These are phyloP conservation scores for Exophiala phaeomuriformis DNA, from an alignment of 2,329 filamentous ascomycete genomes.

Conservation along the genomic window DNA sequence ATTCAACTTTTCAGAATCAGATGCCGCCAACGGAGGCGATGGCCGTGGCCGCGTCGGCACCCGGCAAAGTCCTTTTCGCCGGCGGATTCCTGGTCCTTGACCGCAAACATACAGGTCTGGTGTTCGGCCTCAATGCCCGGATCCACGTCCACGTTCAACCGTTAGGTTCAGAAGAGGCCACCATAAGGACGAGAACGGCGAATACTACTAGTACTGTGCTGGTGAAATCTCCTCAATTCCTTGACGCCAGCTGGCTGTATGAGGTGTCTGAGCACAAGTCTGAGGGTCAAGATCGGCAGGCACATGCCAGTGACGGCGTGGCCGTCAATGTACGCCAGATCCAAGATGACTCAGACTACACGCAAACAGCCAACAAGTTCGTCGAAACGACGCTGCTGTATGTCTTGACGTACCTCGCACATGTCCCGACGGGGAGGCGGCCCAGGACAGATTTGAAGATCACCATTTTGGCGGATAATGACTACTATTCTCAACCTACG, in stretches of 20 bases:
- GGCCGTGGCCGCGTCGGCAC: constrained; percentile 73
- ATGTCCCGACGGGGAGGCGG: constrained; percentile 49
- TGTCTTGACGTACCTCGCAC: constrained; percentile 68
- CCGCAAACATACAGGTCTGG: constrained; percentile 68
- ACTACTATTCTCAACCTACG: constrained; percentile 80
- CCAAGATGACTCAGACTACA: constrained; percentile 25
- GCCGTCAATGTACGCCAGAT: constrained; percentile 65
- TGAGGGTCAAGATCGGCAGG: constrained; percentile 31
- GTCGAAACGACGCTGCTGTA: constrained; percentile 88
- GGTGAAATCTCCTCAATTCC: constrained; percentile 87
- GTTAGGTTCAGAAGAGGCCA: constrained; percentile 26
- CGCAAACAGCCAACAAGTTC: constrained; percentile 61
- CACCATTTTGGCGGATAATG: constrained; percentile 86
- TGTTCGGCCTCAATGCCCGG: constrained; percentile 57
- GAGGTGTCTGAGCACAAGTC: constrained; percentile 63
- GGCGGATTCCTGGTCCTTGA: constrained; percentile 95
- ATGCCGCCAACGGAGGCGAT: constrained; percentile 32
- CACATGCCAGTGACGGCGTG: constrained; percentile 48
- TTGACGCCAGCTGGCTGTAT: constrained; percentile 81
- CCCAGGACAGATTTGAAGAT: constrained; percentile 56
- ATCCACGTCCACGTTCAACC: constrained; percentile 55
- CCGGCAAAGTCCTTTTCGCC: constrained; percentile 90
- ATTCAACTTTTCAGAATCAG: constrained; percentile 3
- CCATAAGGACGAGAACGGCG: constrained; percentile 12
- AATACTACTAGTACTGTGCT: constrained; percentile 48